phyloP scores from a whole-genome alignment of 2,329 filamentous ascomycete genomes.

The Beauveria caledonica region DNA sequence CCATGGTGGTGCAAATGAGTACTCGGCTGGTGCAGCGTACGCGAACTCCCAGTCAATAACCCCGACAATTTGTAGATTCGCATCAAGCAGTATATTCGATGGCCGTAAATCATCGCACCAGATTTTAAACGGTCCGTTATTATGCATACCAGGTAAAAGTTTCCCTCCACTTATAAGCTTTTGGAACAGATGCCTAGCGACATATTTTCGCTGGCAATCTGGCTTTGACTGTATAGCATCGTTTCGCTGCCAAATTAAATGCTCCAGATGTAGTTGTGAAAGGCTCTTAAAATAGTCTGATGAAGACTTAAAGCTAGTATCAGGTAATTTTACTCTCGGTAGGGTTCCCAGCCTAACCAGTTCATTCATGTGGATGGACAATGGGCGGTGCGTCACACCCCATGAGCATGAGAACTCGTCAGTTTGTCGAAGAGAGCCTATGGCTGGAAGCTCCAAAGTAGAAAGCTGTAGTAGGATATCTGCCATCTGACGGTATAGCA shows the following conservation, averaged over 20 bases:
- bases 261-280: not conserved
- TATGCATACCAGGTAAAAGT: not conserved
- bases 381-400: not conserved
- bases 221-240: not conserved
- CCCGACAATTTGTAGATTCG: not conserved
- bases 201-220: not conserved
- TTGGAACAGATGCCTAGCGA: not conserved
- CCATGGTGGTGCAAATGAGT: not conserved
- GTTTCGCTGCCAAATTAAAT: not conserved
- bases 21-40: not conserved
- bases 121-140: not conserved
- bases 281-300: not conserved
- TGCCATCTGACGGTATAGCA: slow-evolving; percentile 8
- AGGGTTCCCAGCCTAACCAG: not conserved
- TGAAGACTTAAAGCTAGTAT: not conserved
- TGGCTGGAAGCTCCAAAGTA: not conserved
- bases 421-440: not conserved
- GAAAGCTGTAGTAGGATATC: slow-evolving; percentile 1
- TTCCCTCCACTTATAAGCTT: not conserved
- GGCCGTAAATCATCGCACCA: not conserved
- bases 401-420: not conserved
- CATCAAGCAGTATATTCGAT: not conserved
- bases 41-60: not conserved
- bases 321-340: not conserved
- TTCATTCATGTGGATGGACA: not conserved